Conservation (phyloP, 2,329 filamentous ascomycete genomes). For the Dendrostoma leiphaemia region DNA sequence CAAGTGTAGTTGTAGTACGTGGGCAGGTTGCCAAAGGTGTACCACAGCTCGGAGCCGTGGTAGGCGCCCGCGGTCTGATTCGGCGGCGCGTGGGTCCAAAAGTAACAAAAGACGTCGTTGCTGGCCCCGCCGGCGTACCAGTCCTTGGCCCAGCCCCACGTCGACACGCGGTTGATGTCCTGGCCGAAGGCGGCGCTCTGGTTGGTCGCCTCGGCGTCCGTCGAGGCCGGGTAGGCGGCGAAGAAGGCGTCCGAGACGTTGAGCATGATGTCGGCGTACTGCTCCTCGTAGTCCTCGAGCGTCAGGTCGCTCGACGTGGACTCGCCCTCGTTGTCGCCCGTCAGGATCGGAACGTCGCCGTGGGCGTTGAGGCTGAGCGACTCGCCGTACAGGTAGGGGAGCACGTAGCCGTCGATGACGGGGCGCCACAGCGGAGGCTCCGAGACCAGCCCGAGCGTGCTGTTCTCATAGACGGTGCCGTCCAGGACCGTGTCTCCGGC, state of each 20-base stretch:
- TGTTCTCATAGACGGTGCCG: neutral
- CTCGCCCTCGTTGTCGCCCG: neutral
- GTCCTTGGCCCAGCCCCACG: conserved; percentile 25
- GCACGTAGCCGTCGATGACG: neutral
- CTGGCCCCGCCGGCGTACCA: conserved; percentile 26
- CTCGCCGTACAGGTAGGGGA: neutral
- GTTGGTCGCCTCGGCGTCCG: neutral
- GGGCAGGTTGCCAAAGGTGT: conserved; percentile 31
- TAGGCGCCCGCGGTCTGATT: conserved; percentile 25
- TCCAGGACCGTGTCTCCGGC: neutral
- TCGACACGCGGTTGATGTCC: conserved; percentile 21
- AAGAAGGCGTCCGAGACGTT: conserved; percentile 20
- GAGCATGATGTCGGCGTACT: conserved; percentile 25
- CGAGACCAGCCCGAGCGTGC: too few relatives aligned
- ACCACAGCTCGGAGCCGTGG: conserved; percentile 30
- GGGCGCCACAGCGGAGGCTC: neutral
- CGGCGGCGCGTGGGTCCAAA: conserved; percentile 28
- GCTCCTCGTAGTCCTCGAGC: conserved; percentile 18
- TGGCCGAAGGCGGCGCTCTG: neutral
- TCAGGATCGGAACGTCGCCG: neutral
- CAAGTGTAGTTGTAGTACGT: conserved; percentile 21
- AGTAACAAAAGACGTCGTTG: conserved; percentile 28
- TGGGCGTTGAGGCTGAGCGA: neutral
- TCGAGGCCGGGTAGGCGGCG: conserved; percentile 13
- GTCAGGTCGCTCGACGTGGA: conserved; percentile 7